A percentile compares a stretch with the other conserved stretches of the same genome.
These are phyloP conservation scores for Calonectria pseudoturangicola DNA, from an alignment of 2,329 filamentous ascomycete species.

Conservation along the genomic window DNA sequence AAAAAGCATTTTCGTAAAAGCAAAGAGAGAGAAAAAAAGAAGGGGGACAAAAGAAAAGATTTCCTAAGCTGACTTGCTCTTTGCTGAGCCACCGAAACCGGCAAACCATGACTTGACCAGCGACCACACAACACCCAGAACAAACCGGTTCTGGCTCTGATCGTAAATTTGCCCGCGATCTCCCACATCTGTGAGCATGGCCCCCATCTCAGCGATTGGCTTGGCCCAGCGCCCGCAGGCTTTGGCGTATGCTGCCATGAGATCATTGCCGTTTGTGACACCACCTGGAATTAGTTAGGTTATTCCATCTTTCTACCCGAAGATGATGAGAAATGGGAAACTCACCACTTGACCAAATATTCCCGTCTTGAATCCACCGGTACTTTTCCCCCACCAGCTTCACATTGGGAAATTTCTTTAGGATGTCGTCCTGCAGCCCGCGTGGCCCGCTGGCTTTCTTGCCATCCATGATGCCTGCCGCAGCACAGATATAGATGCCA, in stretches of 20 bases:
- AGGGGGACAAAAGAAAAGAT: no score
- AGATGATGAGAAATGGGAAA: conserved; percentile 33
- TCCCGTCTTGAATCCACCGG: conserved; percentile 72
- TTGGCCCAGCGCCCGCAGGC: conserved; percentile 64
- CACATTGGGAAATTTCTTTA: conserved; percentile 61
- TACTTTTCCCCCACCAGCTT: conserved; percentile 67
- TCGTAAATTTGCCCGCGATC: conserved; percentile 67
- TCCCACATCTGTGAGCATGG: conserved; percentile 68
- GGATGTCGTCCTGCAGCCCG: conserved; percentile 63
- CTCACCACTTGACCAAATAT: conserved; percentile 73
- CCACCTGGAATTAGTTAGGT: conserved; percentile 61
- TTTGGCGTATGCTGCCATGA: conserved; percentile 71
- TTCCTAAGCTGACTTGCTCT: conserved; percentile 25
- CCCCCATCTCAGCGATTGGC: conserved; percentile 65
- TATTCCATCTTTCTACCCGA: background rate
- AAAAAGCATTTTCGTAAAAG: background rate
- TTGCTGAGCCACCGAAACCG: conserved; percentile 30
- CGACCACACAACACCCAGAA: conserved; percentile 61
- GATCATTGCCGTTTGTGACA: conserved; percentile 74
- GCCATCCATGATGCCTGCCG: conserved; percentile 68
- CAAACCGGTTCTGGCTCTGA: conserved; percentile 59
- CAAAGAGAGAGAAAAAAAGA: background rate
- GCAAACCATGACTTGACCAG: conserved; percentile 59
- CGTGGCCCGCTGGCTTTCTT: conserved; percentile 68
- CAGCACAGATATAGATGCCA: conserved; percentile 68